phyloP scores from a whole-genome alignment of 352 stramenopile species.

The Hyaloperonospora brassicae region DNA sequence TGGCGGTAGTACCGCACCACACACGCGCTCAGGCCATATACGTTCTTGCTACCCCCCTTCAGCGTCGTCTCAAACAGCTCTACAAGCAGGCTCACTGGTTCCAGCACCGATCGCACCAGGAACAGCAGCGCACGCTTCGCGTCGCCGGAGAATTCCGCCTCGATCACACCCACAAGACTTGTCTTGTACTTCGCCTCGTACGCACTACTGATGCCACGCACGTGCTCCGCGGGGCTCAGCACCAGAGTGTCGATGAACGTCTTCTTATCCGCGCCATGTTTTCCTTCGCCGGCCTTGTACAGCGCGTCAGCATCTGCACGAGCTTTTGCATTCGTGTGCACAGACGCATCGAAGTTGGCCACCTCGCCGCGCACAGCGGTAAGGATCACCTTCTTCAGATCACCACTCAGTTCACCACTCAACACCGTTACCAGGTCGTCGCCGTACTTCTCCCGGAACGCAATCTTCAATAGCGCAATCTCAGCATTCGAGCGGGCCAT shows the following conservation, averaged over 20 bases:
- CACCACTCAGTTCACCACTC: conserved; percentile 38
- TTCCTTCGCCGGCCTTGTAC: conserved; percentile 63
- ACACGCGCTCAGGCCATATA: conserved; percentile 45
- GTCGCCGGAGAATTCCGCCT: conserved; percentile 51
- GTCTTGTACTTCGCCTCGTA: conserved; percentile 59
- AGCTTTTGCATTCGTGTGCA: conserved; percentile 49
- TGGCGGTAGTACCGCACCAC: conserved; percentile 61
- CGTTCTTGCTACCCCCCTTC: conserved; percentile 56
- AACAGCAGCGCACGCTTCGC: conserved; percentile 36
- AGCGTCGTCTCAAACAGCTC: conserved; percentile 56
- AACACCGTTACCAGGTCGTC: conserved; percentile 41
- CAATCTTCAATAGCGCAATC: conserved; percentile 63
- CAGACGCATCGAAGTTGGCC: conserved; percentile 32
- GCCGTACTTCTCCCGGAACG: conserved; percentile 39
- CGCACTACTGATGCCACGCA: conserved; percentile 35
- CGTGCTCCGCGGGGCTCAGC: conserved; percentile 33
- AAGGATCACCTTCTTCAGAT: conserved; percentile 53
- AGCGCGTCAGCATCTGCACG: conserved; percentile 39
- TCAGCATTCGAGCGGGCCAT: conserved; percentile 53
- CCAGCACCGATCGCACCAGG: conserved; percentile 37
- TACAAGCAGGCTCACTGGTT: conserved; percentile 43
- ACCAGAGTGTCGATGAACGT: conserved; percentile 44
- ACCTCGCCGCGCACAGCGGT: conserved; percentile 29
- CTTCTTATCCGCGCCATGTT: conserved; percentile 50
- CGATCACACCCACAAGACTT: conserved; percentile 41